Base-by-base conservation (phyloP, 1,284 basidiomycete species). In the Moesziomyces sp. region DNA sequence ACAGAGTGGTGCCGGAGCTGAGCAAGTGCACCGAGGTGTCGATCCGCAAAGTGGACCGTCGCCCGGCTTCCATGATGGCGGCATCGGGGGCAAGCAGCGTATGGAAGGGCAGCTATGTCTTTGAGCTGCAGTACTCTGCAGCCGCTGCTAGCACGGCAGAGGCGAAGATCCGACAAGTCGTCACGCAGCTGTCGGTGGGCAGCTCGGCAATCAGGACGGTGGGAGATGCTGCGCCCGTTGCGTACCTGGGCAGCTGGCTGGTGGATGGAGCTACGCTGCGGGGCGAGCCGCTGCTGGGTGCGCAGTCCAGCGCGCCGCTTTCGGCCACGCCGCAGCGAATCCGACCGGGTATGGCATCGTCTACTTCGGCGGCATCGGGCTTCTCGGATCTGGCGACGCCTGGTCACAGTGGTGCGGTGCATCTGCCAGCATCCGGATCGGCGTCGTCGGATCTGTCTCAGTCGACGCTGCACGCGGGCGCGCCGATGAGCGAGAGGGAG, bases 101-200 rank as follows among this genome's bases (percentile, higher is more conserved):
- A 16, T 75, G 73, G 73, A 52, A 55, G 40, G 47, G 67, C 48
- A 63, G 56, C 43, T 75, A 75, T 14, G 47, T 75, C 23, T 46
- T 75, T n/a, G 73, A 75, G 58, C 42, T 75, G 44, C 56, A 73
- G 49, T 73, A 63, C 26, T 21, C 70, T 8, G 60, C 60, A 3
- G 38, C 43, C 44, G 45, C 49, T 24, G 60, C 57, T 7, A n/a
- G 19, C 23, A 9, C 19, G 0, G 64, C 63, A 14, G 61, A 67
- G 26, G 45, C 43, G 14, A 47, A 64, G 43, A 62, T 65, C 34
- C 55, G 54, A n/a, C 62, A 66, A 45, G n/a, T 62, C 19, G 63
- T 70, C 19, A 43, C 58, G 7, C 45, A 58, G 16, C 19, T 67
- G 16, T 63, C 69, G 13, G 7, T 43, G 8, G 65, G 50, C 38